Base-by-base conservation (phyloP, 257 asterid genomes). In the Anisodus acutangulus region DNA sequence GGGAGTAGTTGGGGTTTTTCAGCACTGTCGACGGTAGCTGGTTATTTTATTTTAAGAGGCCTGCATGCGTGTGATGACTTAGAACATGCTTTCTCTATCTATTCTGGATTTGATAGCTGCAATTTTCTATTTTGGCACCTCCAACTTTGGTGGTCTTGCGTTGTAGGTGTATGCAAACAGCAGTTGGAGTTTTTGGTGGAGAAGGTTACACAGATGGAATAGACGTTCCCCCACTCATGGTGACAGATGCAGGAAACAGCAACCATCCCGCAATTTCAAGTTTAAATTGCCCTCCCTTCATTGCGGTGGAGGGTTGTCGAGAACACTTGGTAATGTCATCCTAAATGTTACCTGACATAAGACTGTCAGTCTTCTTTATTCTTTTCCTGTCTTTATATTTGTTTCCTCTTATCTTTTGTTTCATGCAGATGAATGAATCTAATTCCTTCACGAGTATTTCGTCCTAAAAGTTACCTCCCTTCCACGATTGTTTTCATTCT, bases 121-220 rank as follows among this genome's bases (percentile, higher is more conserved):
- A 53, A 58, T 59, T 17, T 57, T 22, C 39, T 11, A 31, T 11
- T 43, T 43, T 63, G 63, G 45, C 22, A 68, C 68, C 63, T 76
- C 5, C 47, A 76, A 76, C 81, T 51, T 51, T 76, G 13, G 47
- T 76, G 45, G 62, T 81, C 85, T 89, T 87, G 70, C 80, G 45
- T 86, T 91, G 79, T 90, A 95, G 99, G 97, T 93, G 98, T 62
- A 92, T 95, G 95, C 98, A 95, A 89, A 94, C 99, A 84, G 99
- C 99, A 72, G 98, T 90, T 86, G 99, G 98, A 31, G 95, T 92
- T 76, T 95, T 95, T 86, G 98, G 98, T 47, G 98, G 97, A 88
- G 97, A 90, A 88, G 90, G 90, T 80, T 88, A 81, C 82, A 87
- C 67, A 10, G 88, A 95, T 85, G 96, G 94, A 78, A 88, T 87